Evolutionary conservation across 352 stramenopile species (phyloP), one percentile per base, ranked within the genome.

Genomic region (Pythium dissimile): DNA sequence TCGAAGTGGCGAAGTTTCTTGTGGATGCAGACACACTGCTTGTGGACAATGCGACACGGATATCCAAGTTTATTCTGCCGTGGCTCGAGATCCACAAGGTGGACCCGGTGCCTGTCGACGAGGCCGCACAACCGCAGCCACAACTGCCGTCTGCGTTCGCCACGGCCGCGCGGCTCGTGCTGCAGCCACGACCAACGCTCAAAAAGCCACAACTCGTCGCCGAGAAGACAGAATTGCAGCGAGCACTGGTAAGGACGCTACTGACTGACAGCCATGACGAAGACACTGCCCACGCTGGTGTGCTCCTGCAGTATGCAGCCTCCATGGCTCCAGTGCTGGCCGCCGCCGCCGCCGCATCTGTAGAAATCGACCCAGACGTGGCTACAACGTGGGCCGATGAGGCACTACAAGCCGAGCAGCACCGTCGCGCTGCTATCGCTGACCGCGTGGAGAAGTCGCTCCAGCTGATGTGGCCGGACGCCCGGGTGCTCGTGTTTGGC

Each of bases 381-480:
- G 27, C 11, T 8, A 11, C 20, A 12, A 28, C 27, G 27, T 52
- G 35, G 57, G 11, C 31, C 2, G 5, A 23, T 8, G 45, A 56
- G 13, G 20, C 27, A 0, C 2, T 66, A 10, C 23, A 61, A 1
- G 44, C 24, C 15, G 70, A 83, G 34, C 65, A 71, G 15, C 24
- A 43, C n/a, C 64, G 69, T 15, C 60, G 73, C 18, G 38, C 68
- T 4, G 30, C 39, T 34, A 62, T 90, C 0, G 67, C 69, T 15
- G 12, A 26, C 15, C 70, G 65, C 5, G 59, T 89, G 2, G 76
- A 92, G 43, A 47, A 42, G 1, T 20, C 72, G 8, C 55, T 94
- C 34, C 64, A 62, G 2, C 57, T 81, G 54, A 59, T 90, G 43
- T 94, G 81, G 84, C 75, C 80, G 0, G 81, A 94, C 56, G 77